Evolutionary conservation across 208 protist species (phyloP).

Genomic region (Strigomonas galati): DNA sequence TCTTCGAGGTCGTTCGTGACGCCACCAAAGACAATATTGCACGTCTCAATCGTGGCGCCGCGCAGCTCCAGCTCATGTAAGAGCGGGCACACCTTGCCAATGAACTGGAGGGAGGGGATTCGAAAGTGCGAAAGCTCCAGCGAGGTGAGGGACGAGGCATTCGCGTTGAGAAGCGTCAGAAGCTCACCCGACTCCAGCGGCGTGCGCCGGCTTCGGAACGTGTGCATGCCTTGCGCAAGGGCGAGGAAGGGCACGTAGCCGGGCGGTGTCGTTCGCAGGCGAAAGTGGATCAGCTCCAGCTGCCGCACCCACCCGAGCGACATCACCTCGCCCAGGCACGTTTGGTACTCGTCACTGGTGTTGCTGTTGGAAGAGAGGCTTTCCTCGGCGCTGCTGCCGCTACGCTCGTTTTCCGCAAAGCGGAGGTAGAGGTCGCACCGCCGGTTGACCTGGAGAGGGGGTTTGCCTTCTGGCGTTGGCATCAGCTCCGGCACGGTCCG

Average conservation of each 20-base stretch:
- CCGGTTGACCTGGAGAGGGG: not conserved
- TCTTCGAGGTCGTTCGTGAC: not conserved
- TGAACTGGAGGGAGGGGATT: slow-evolving; percentile 23
- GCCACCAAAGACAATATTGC: not conserved
- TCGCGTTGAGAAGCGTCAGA: slow-evolving; percentile 20
- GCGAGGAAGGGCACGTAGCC: slow-evolving; percentile 18
- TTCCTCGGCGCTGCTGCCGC: too few relatives aligned
- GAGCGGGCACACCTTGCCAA: slow-evolving; percentile 15
- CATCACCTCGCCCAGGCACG: slow-evolving; percentile 23
- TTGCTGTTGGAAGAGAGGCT: too few relatives aligned
- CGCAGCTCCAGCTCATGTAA: slow-evolving; percentile 23
- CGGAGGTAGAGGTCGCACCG: slow-evolving; percentile 1
- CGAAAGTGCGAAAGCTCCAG: slow-evolving; percentile 18
- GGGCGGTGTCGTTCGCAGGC: slow-evolving; percentile 11
- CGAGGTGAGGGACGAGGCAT: slow-evolving; percentile 14
- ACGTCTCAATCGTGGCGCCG: not conserved
- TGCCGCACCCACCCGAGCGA: slow-evolving; percentile 20
- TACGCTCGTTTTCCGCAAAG: not conserved
- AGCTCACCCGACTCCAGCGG: slow-evolving; percentile 22
- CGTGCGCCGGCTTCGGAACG: slow-evolving; percentile 17
- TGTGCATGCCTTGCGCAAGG: slow-evolving; percentile 8
- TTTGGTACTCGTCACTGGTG: not conserved
- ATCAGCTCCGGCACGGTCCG: slow-evolving; percentile 14
- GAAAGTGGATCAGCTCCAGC: slow-evolving; percentile 17
- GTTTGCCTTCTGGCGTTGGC: not conserved